A percentile compares a stretch with the other conserved stretches of the same genome.
phyloP scores from a whole-genome alignment of 805 yeast genomes.

The Metschnikowia continentalis region DNA sequence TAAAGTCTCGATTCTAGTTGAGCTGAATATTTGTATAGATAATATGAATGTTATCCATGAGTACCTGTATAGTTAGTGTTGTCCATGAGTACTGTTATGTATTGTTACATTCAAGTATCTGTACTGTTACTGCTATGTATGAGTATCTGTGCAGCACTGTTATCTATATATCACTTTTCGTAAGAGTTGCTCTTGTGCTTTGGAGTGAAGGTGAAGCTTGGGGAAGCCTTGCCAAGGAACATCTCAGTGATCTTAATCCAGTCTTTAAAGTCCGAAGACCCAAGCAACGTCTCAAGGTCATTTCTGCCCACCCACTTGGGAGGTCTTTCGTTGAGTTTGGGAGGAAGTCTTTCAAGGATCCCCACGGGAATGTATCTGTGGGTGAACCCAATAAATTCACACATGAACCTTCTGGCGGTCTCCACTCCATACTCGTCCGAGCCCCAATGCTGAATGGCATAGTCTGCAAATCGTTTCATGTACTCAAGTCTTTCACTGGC shows the following conservation, averaged over 20 bases:
- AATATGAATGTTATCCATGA: not conserved
- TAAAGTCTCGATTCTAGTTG: not conserved
- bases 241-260: constrained; percentile 95
- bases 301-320: constrained; percentile 90
- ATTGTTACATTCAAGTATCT: too few species aligned
- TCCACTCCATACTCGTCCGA: constrained; percentile 92
- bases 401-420: constrained; percentile 81
- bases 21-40: not conserved
- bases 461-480: constrained; percentile 62
- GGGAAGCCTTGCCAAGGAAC: constrained; percentile 86
- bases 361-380: constrained; percentile 95
- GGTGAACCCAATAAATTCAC: constrained; percentile 92
- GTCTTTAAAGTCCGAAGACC: constrained; percentile 79
- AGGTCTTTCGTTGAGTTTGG: constrained; percentile 88
- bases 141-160: too few species aligned
- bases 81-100: too few species aligned
- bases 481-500: constrained; percentile 85
- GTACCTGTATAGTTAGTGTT: not conserved
- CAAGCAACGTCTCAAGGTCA: constrained; percentile 86
- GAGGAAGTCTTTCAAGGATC: constrained; percentile 81
- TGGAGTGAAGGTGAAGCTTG: constrained; percentile 74
- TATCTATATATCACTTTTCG: not conserved
- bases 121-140: too few species aligned
- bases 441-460: constrained; percentile 96
- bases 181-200: constrained; percentile 93